Percentiles rank a stretch among this genome's conserved stretches.
These are phyloP conservation scores for Hebeloma cylindrosporum DNA, from an alignment of 768 basidiomycete genomes.

Conservation along the genomic window DNA sequence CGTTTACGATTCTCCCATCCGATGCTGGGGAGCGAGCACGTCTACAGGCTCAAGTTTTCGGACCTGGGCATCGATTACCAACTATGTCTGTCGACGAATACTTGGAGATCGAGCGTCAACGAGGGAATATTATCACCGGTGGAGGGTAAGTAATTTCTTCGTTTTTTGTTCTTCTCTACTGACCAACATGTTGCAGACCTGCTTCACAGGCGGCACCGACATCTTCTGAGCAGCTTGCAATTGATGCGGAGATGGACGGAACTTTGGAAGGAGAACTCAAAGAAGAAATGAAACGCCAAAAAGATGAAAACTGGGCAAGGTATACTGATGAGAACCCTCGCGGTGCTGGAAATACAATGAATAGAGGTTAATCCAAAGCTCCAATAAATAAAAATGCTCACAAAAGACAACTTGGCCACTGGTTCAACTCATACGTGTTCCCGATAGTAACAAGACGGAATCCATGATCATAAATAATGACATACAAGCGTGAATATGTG, in stretches of 20 bases:
- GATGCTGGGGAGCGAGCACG: conserved; percentile 65
- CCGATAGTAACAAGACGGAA: no score
- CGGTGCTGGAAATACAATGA: conserved; percentile 98
- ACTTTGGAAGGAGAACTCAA: conserved; percentile 64
- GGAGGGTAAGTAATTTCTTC: conserved; percentile 64
- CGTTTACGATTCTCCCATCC: conserved; percentile 90
- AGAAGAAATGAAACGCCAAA: conserved; percentile 71
- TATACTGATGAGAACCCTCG: conserved; percentile 84
- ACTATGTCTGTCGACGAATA: conserved; percentile 98
- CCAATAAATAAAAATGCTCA: not conserved
- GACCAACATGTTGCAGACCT: conserved; percentile 41
- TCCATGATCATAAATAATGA: conserved; percentile 21
- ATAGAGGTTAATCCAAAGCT: conserved; percentile 59
- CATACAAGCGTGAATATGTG: conserved; percentile 21
- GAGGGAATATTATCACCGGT: conserved; percentile 85
- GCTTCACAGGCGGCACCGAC: conserved; percentile 68
- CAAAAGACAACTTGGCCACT: no score
- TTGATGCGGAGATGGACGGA: conserved; percentile 87
- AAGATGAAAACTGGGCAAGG: conserved; percentile 90
- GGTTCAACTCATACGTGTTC: no score
- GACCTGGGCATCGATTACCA: conserved; percentile 79
- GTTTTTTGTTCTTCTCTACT: not conserved
- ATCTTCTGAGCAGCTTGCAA: conserved; percentile 70
- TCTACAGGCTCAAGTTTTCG: conserved; percentile 80
- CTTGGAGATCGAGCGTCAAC: conserved; percentile 76